Evolutionary conservation across 2,329 filamentous ascomycete genomes (phyloP).

Genomic region (Chaetomium strumarium): DNA sequence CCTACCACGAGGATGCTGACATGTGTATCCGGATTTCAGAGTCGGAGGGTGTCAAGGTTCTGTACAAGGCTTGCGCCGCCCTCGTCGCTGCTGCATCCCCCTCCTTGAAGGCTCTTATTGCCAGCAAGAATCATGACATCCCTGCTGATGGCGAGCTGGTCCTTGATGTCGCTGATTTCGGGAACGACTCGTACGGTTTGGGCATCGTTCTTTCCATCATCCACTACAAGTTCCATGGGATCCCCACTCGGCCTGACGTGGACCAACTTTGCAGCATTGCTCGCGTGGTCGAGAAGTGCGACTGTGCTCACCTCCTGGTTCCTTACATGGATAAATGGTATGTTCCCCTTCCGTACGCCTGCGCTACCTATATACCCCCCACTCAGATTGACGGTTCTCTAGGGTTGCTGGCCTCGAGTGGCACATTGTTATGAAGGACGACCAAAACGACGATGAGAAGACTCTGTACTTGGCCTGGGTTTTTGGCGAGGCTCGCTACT

Average conservation of each 20-base stretch:
- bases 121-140: not conserved
- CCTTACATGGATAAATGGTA: slow-evolving; percentile 21
- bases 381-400: no score
- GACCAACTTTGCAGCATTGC: slow-evolving; percentile 21
- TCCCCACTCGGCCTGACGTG: slow-evolving; percentile 14
- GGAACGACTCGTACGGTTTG: slow-evolving; percentile 17
- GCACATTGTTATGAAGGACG: slow-evolving; percentile 11
- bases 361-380: no score
- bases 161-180: slow-evolving; percentile 1
- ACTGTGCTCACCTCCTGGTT: slow-evolving; percentile 20
- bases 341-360: not conserved
- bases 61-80: slow-evolving; percentile 18
- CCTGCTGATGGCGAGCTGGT: not conserved
- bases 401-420: slow-evolving; percentile 15
- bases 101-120: slow-evolving; percentile 6
- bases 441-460: slow-evolving; percentile 18
- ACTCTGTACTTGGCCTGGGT: slow-evolving; percentile 21
- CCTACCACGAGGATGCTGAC: slow-evolving; percentile 22
- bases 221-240: slow-evolving; percentile 24
- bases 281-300: slow-evolving; percentile 20
- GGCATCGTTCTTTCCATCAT: slow-evolving; percentile 23
- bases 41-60: not conserved
- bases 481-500: slow-evolving; percentile 22
- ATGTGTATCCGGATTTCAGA: slow-evolving; percentile 16
- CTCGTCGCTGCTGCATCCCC: slow-evolving; percentile 19